These are phyloP conservation scores for Aspergillus amoenus DNA, from an alignment of 2,329 filamentous ascomycete species.

Conservation along the genomic window DNA sequence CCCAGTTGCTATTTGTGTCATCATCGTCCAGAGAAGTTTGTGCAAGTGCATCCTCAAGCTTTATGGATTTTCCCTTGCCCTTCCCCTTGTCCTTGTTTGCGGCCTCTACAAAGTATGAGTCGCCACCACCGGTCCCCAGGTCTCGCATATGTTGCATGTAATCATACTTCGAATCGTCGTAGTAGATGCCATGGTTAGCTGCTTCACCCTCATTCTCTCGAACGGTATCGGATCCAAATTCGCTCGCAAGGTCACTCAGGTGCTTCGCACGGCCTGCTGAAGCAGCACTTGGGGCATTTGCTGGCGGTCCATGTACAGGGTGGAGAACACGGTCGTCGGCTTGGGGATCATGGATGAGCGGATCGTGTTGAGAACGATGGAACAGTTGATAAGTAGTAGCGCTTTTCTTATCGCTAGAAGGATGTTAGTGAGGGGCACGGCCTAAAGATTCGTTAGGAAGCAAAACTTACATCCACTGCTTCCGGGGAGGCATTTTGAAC, in stretches of 20 bases:
- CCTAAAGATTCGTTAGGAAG: background rate
- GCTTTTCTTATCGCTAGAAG: constrained; percentile 76
- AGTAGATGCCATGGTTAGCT: constrained; percentile 90
- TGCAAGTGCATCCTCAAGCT: constrained; percentile 80
- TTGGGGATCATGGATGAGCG: constrained; percentile 86
- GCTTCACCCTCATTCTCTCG: constrained; percentile 94
- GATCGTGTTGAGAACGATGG: constrained; percentile 95
- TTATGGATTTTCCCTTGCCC: constrained; percentile 67
- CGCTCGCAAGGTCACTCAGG: constrained; percentile 72
- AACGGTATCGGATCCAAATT: constrained; percentile 67
- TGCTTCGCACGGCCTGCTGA: constrained; percentile 54
- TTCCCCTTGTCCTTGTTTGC: constrained; percentile 66
- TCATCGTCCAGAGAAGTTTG: constrained; percentile 49
- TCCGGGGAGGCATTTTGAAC: constrained; percentile 67
- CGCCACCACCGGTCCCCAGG: constrained; percentile 67
- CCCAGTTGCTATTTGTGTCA: constrained; percentile 10
- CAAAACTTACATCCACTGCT: constrained; percentile 68
- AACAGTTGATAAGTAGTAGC: constrained; percentile 93
- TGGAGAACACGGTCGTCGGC: constrained; percentile 91
- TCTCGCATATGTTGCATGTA: constrained; percentile 99
- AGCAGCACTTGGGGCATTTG: constrained; percentile 20
- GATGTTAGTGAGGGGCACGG: constrained; percentile 17
- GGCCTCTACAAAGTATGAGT: constrained; percentile 79
- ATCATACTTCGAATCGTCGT: constrained; percentile 92
- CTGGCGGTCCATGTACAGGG: constrained; percentile 51